Conservation (phyloP, 345 rosid species). For the Jatropha curcas region DNA sequence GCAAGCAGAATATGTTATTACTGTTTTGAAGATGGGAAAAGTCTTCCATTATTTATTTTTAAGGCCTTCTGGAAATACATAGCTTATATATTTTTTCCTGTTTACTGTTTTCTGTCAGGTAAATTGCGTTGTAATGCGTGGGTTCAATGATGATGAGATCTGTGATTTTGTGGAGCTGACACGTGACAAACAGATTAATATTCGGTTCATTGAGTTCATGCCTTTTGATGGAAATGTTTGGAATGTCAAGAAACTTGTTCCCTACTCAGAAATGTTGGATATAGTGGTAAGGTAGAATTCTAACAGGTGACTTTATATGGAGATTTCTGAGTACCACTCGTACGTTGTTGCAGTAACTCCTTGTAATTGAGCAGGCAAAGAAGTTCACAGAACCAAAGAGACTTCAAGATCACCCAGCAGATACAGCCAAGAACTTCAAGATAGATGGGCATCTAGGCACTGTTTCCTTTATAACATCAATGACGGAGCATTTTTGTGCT, state of each 20-base stretch:
- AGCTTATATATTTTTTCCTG: not conserved
- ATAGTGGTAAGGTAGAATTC: slow-evolving; percentile 86
- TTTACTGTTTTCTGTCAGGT: slow-evolving; percentile 42
- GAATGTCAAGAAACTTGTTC: slow-evolving; percentile 85
- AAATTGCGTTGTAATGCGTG: slow-evolving; percentile 94
- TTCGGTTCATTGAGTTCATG: slow-evolving; percentile 98
- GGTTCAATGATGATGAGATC: slow-evolving; percentile 89
- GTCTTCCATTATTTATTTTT: not conserved
- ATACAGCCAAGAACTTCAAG: slow-evolving; percentile 87
- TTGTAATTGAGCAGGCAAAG: slow-evolving; percentile 43
- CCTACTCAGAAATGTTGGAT: slow-evolving; percentile 80
- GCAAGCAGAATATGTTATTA: not conserved
- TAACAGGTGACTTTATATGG: slow-evolving; percentile 23
- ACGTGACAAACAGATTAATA: slow-evolving; percentile 69
- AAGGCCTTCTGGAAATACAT: not conserved
- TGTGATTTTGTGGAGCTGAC: slow-evolving; percentile 93
- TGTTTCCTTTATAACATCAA: slow-evolving; percentile 95
- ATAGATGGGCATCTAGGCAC: slow-evolving; percentile 80
- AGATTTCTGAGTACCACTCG: slow-evolving; percentile 10
- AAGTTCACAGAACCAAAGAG: slow-evolving; percentile 55
- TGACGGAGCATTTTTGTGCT: slow-evolving; percentile 96
- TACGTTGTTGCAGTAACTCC: slow-evolving; percentile 14
- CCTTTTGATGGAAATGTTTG: slow-evolving; percentile 98
- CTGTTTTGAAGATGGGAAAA: not conserved
- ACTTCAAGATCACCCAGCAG: slow-evolving; percentile 73